Evolutionary conservation across 2,329 filamentous ascomycete species (phyloP).

Genomic region (Botrytis galanthina): DNA sequence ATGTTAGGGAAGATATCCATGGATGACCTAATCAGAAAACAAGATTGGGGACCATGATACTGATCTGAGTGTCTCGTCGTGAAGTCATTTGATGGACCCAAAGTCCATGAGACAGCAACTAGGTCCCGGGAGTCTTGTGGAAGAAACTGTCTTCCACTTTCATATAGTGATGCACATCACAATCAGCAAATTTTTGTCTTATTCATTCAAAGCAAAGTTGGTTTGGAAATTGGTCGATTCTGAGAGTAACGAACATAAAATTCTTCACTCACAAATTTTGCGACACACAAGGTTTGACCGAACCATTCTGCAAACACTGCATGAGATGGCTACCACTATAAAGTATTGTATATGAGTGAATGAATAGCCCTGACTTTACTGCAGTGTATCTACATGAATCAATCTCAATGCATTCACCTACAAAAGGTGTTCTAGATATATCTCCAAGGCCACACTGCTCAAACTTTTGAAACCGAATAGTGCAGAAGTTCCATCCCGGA

Average conservation of each 20-base stretch:
- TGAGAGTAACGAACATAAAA: neutral
- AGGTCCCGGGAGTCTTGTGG: too few relatives aligned
- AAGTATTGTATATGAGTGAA: neutral
- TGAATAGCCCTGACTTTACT: neutral
- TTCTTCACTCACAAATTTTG: neutral
- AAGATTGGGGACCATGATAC: too few relatives aligned
- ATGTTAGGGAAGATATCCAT: too few relatives aligned
- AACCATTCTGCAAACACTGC: rapidly evolving
- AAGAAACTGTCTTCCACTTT: too few relatives aligned
- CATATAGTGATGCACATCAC: too few relatives aligned
- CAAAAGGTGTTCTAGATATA: too few relatives aligned
- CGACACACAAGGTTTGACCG: rapidly evolving
- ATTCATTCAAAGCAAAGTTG: neutral
- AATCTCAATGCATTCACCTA: neutral
- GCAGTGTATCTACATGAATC: neutral
- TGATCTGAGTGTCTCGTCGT: too few relatives aligned
- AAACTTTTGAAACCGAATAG: neutral
- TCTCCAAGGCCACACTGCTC: neutral
- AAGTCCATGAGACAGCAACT: too few relatives aligned
- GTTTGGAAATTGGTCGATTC: neutral
- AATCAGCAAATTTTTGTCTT: too few relatives aligned
- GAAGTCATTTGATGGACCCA: too few relatives aligned
- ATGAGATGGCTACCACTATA: neutral
- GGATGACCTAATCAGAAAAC: too few relatives aligned
- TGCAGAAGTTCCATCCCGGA: neutral